phyloP scores from a whole-genome alignment of 257 asterid genomes.

The Przewalskia tangutica region DNA sequence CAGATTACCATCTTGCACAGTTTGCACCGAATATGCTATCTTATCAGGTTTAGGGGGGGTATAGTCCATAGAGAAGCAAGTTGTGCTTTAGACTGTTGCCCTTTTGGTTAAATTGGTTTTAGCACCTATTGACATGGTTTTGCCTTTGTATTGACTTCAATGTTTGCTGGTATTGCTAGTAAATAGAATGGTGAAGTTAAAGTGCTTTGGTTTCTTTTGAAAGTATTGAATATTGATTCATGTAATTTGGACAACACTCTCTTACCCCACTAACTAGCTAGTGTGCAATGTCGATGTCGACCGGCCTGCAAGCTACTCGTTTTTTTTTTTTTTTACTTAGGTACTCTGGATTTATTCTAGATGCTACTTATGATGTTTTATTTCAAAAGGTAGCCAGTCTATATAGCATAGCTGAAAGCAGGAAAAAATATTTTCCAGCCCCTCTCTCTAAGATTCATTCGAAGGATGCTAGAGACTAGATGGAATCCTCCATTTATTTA shows the following conservation, averaged over 20 bases:
- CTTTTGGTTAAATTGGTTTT: neutral
- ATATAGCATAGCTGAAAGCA: no score
- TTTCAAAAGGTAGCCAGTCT: no score
- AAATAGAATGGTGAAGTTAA: neutral
- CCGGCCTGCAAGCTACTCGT: no score
- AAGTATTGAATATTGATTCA: neutral
- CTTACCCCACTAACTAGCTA: no score
- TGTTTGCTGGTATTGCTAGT: neutral
- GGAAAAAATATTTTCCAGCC: no score
- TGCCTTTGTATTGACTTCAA: neutral
- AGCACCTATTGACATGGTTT: neutral
- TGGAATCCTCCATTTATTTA: no score
- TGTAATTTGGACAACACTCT: neutral
- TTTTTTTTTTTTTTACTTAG: neutral
- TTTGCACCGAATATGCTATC: neutral
- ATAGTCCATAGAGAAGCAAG: neutral
- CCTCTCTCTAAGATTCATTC: neutral
- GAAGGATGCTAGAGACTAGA: neutral
- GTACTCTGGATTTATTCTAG: conserved; percentile 12
- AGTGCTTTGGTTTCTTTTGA: neutral
- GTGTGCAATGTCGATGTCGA: neutral
- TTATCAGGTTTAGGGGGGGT: neutral
- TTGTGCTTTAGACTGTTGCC: neutral
- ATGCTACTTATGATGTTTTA: no score
- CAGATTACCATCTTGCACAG: neutral